phyloP scores from a whole-genome alignment of 225 moss, liverwort and hornwort genomes.

The Takakia lepidozioides region DNA sequence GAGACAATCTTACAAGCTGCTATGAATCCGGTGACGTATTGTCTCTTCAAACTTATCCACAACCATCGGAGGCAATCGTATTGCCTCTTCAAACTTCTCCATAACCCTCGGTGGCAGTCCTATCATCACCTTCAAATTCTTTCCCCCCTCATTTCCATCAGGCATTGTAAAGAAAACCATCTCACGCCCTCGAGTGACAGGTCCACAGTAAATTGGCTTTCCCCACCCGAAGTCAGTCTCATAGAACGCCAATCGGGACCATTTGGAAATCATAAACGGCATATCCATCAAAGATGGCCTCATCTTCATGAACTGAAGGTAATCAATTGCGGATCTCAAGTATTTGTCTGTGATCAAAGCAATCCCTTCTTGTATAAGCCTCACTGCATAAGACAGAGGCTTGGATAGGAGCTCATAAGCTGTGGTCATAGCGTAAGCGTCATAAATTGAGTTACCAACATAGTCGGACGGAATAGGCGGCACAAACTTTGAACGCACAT shows the following conservation, averaged over 20 bases:
- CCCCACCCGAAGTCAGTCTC: slow-evolving; percentile 53
- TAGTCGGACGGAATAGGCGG: slow-evolving; percentile 18
- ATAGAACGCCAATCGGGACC: slow-evolving; percentile 39
- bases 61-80: no score
- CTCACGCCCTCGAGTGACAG: slow-evolving; percentile 7
- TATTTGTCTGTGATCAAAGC: slow-evolving; percentile 25
- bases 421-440: slow-evolving; percentile 12
- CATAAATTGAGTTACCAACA: slow-evolving; percentile 33
- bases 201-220: slow-evolving; percentile 27
- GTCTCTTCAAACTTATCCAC: no score
- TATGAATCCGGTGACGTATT: no score
- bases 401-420: slow-evolving; percentile 13
- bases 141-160: neutral
- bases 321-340: slow-evolving; percentile 31
- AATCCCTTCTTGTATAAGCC: slow-evolving; percentile 25
- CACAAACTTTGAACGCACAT: slow-evolving; percentile 23
- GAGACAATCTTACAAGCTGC: no score
- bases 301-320: slow-evolving; percentile 35
- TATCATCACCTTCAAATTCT: neutral
- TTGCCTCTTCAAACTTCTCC: no score
- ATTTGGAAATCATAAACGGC: slow-evolving; percentile 30
- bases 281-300: slow-evolving; percentile 19
- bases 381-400: slow-evolving; percentile 26
- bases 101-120: no score
- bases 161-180: neutral